Conservation (phyloP, 495 filamentous ascomycete genomes). For the Xylaria telfairii region DNA sequence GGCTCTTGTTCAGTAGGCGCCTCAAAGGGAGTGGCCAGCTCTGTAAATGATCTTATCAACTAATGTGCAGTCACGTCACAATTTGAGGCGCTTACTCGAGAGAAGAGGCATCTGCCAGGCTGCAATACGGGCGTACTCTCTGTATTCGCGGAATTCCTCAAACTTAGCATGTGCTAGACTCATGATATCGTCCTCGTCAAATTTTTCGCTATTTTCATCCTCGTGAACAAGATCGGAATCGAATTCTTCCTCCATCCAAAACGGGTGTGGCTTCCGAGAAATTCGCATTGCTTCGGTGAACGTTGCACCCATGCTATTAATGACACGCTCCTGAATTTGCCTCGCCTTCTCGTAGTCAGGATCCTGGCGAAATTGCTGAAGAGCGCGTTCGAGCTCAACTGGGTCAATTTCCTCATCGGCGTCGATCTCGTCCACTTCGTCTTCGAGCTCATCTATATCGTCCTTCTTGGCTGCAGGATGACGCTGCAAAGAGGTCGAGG, state of each 20-base stretch:
- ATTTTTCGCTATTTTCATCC: conserved; percentile 46
- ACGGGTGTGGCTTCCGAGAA: conserved; percentile 18
- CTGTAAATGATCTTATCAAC: conserved; percentile 53
- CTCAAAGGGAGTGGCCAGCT: conserved; percentile 80
- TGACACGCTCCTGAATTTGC: conserved; percentile 18
- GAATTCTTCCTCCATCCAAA: conserved; percentile 52
- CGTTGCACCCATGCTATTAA: neutral
- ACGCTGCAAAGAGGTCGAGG: conserved; percentile 44
- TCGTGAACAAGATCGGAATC: conserved; percentile 49
- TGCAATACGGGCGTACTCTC: conserved; percentile 84
- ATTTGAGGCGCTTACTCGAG: conserved; percentile 65
- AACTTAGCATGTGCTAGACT: conserved; percentile 81
- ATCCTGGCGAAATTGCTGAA: neutral
- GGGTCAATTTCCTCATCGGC: conserved; percentile 22
- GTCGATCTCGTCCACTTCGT: conserved; percentile 24
- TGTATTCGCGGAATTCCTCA: conserved; percentile 85
- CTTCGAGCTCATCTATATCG: conserved; percentile 14
- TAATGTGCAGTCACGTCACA: neutral
- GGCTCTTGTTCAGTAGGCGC: conserved; percentile 68
- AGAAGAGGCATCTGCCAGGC: conserved; percentile 98
- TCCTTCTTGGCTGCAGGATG: conserved; percentile 29
- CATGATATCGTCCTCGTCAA: conserved; percentile 80
- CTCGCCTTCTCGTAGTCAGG: conserved; percentile 14
- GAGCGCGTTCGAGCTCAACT: conserved; percentile 18
- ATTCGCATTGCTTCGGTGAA: conserved; percentile 14